These are phyloP conservation scores for Globisporangium radiosum DNA, from an alignment of 352 stramenopile genomes.

Conservation along the genomic window DNA sequence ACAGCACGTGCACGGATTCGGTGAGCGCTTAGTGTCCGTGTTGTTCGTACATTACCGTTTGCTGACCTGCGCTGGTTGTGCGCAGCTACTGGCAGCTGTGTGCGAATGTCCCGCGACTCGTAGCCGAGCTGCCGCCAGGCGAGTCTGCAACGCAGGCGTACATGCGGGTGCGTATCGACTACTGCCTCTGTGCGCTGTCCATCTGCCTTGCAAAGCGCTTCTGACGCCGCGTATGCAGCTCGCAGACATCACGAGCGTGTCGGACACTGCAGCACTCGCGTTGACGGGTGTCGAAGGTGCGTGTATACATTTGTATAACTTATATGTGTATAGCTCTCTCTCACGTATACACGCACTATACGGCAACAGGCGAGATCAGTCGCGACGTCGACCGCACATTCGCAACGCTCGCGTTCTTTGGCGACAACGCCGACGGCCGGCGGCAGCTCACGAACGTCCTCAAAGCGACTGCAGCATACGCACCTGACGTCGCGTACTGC, in stretches of 20 bases:
- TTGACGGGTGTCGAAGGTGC: slow-evolving; percentile 59
- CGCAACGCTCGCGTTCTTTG: slow-evolving; percentile 46
- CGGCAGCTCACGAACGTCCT: slow-evolving; percentile 65
- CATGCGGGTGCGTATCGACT: slow-evolving; percentile 14
- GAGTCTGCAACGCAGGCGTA: slow-evolving; percentile 16
- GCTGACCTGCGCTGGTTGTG: not conserved
- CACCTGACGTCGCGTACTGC: slow-evolving; percentile 64
- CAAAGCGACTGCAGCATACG: slow-evolving; percentile 49
- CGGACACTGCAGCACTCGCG: slow-evolving; percentile 29
- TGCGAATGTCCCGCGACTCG: slow-evolving; percentile 24
- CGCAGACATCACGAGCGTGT: slow-evolving; percentile 34
- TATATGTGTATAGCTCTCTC: not conserved
- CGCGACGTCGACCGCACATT: slow-evolving; percentile 76
- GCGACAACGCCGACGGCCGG: slow-evolving; percentile 34
- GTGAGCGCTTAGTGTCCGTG: not conserved
- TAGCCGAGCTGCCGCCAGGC: slow-evolving; percentile 10
- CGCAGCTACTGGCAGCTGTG: slow-evolving; percentile 34
- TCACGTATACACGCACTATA: no score
- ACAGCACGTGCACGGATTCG: not conserved
- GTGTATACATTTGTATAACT: not conserved
- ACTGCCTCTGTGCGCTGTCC: not conserved
- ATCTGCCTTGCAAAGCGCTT: not conserved
- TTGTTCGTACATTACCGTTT: not conserved
- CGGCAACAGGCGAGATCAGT: slow-evolving; percentile 49
- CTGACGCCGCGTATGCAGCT: not conserved